phyloP scores from a whole-genome alignment of 257 asterid genomes.

The Nicotiana otophora region DNA sequence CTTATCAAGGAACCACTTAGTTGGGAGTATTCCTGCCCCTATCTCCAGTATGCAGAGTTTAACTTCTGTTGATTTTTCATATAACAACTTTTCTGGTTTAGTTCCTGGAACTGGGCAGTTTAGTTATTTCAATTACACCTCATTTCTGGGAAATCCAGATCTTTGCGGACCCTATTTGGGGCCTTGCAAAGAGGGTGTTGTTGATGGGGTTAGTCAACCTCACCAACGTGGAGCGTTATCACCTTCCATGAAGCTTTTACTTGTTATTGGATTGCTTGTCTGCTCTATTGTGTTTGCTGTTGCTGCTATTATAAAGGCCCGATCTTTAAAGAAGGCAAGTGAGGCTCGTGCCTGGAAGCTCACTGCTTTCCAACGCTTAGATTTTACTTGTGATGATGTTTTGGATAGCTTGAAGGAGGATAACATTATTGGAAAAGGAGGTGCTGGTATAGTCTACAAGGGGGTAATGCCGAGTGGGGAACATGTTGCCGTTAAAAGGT shows the following conservation, averaged over 20 bases:
- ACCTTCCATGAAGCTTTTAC: slow-evolving; percentile 78
- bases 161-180: slow-evolving; percentile 92
- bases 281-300: slow-evolving; percentile 87
- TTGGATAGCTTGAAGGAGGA: slow-evolving; percentile 82
- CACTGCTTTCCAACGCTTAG: slow-evolving; percentile 87
- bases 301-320: slow-evolving; percentile 82
- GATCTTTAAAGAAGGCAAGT: slow-evolving; percentile 67
- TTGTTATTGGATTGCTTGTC: slow-evolving; percentile 72
- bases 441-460: slow-evolving; percentile 91
- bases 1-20: slow-evolving; percentile 64
- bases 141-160: slow-evolving; percentile 75
- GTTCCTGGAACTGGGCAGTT: slow-evolving; percentile 92
- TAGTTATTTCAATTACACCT: slow-evolving; percentile 79
- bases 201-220: slow-evolving; percentile 39
- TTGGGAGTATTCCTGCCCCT: slow-evolving; percentile 73
- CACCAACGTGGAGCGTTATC: slow-evolving; percentile 59
- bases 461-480: slow-evolving; percentile 77
- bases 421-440: slow-evolving; percentile 91
- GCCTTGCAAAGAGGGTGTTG: slow-evolving; percentile 70
- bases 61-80: slow-evolving; percentile 93
- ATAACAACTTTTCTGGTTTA: slow-evolving; percentile 80
- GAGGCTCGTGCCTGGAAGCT: slow-evolving; percentile 94
- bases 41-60: slow-evolving; percentile 82
- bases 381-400: slow-evolving; percentile 80
- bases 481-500: slow-evolving; percentile 76